Conservation (phyloP, 257 asterid genomes). For the Nicotiana undulata region DNA sequence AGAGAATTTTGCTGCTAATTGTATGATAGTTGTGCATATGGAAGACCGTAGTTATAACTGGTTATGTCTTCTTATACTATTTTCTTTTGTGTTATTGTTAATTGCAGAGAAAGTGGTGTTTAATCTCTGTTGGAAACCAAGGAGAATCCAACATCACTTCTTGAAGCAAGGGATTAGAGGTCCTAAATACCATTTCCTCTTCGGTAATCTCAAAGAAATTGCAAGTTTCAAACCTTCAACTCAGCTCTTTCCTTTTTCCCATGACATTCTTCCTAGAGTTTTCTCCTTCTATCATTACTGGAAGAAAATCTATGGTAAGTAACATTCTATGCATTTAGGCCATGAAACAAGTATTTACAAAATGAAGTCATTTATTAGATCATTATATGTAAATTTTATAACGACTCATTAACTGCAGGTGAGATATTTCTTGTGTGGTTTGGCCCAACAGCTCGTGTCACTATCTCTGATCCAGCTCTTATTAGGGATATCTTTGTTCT, state of each 20-base stretch:
- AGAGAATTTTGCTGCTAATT: not conserved
- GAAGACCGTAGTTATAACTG: constrained; percentile 24
- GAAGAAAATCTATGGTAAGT: constrained; percentile 75
- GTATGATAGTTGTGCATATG: constrained; percentile 14
- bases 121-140: constrained; percentile 72
- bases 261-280: constrained; percentile 86
- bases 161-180: constrained; percentile 70
- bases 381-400: too few species aligned
- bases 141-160: constrained; percentile 49
- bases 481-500: constrained; percentile 58
- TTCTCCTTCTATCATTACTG: constrained; percentile 89
- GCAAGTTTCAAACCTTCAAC: constrained; percentile 50
- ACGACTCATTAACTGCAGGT: constrained; percentile 31
- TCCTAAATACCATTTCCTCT: constrained; percentile 57
- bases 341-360: too few species aligned
- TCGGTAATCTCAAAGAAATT: constrained; percentile 81
- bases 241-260: constrained; percentile 60
- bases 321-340: not conserved
- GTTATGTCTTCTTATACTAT: constrained; percentile 24
- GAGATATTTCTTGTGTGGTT: constrained; percentile 76
- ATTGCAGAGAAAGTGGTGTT: constrained; percentile 27
- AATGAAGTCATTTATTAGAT: too few species aligned
- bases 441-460: constrained; percentile 73
- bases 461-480: constrained; percentile 60
- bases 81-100: constrained; percentile 35